A percentile compares a stretch with the other conserved stretches of the same genome.
These are phyloP conservation scores for Penicillium verrucosum DNA, from an alignment of 2,329 filamentous ascomycete species.

Conservation along the genomic window DNA sequence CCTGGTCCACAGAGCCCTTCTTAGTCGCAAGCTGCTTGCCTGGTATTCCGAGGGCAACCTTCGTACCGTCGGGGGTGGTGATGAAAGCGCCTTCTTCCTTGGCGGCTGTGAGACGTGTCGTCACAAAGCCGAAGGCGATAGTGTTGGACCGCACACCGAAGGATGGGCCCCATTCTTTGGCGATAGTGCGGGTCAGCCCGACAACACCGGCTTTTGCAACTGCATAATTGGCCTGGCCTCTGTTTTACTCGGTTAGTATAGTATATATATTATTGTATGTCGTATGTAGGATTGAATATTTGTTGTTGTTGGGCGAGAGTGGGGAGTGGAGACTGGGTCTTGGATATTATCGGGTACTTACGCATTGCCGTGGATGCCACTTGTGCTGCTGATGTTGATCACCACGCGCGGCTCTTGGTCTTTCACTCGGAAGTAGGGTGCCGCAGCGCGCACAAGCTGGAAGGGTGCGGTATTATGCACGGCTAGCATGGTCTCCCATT, in stretches of 20 bases:
- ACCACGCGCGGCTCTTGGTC: slow-evolving; percentile 76
- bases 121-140: slow-evolving; percentile 77
- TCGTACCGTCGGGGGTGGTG: slow-evolving; percentile 70
- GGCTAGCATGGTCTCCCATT: slow-evolving; percentile 84
- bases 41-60: slow-evolving; percentile 72
- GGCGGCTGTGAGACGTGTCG: slow-evolving; percentile 74
- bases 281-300: not conserved
- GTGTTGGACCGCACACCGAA: slow-evolving; percentile 83
- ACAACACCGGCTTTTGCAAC: slow-evolving; percentile 80
- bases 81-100: slow-evolving; percentile 83
- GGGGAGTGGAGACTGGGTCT: not conserved
- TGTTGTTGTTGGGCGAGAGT: not conserved
- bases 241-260: not conserved
- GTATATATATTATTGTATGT: too few relatives aligned
- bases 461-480: slow-evolving; percentile 85
- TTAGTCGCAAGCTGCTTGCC: slow-evolving; percentile 49
- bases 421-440: slow-evolving; percentile 82
- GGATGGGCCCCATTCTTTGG: slow-evolving; percentile 83
- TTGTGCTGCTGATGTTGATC: slow-evolving; percentile 80
- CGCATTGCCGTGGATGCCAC: slow-evolving; percentile 79
- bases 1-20: slow-evolving; percentile 31
- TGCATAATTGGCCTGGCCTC: slow-evolving; percentile 83
- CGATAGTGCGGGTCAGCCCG: slow-evolving; percentile 83
- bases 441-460: slow-evolving; percentile 73
- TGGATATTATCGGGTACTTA: slow-evolving; percentile 23